Percentiles rank a stretch among this genome's conserved stretches.
phyloP scores from a whole-genome alignment of 202 grass and related monocot genomes.

The Cymbopogon flexuosus region DNA sequence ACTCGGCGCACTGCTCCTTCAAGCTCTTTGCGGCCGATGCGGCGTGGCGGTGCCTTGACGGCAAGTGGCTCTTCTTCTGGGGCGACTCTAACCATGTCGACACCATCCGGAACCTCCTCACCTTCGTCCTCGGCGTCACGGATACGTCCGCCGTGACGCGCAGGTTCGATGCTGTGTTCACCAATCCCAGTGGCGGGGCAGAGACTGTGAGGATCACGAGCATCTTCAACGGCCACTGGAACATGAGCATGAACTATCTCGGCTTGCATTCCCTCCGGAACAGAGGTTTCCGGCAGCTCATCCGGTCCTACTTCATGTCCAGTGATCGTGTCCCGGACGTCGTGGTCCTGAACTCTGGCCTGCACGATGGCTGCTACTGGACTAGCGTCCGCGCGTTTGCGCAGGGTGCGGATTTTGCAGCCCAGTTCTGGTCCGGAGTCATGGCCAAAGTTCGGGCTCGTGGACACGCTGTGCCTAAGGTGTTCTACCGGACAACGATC shows the following conservation, averaged over 20 bases:
- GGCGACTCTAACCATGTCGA: constrained; percentile 98
- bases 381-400: constrained; percentile 47
- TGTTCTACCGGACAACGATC: constrained; percentile 86
- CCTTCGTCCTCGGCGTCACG: constrained; percentile 58
- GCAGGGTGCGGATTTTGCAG: constrained; percentile 54
- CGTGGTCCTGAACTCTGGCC: constrained; percentile 76
- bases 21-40: constrained; percentile 54
- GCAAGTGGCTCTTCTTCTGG: constrained; percentile 99
- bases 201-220: constrained; percentile 72
- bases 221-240: constrained; percentile 97
- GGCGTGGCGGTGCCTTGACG: constrained; percentile 75
- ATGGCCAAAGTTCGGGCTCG: constrained; percentile 33
- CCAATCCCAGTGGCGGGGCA: constrained; percentile 43
- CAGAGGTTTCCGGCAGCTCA: constrained; percentile 44
- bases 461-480: constrained; percentile 38
- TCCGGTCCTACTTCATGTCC: constrained; percentile 55
- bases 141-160: constrained; percentile 57
- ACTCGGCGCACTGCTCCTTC: constrained; percentile 95
- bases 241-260: constrained; percentile 78
- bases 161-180: constrained; percentile 62
- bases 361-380: constrained; percentile 91
- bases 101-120: constrained; percentile 81
- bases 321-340: constrained; percentile 53
- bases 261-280: constrained; percentile 73
- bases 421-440: constrained; percentile 60